These are phyloP conservation scores for Hymenoscyphus repandus DNA, from an alignment of 2,329 filamentous ascomycete genomes.

Conservation along the genomic window DNA sequence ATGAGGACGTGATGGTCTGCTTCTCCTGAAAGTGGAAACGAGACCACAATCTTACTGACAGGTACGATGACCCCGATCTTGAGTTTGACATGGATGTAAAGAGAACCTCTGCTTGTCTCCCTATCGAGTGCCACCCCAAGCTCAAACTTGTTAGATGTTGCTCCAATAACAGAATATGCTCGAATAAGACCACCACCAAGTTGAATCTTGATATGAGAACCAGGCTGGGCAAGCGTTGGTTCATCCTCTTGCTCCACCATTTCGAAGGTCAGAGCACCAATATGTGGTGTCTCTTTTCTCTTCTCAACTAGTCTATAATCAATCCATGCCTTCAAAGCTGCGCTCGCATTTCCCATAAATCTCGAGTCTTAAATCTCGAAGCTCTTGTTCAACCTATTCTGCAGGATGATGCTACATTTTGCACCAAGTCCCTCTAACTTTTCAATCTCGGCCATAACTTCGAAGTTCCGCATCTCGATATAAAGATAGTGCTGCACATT, in stretches of 20 bases:
- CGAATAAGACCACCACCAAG: slow-evolving; percentile 51
- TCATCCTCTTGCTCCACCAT: slow-evolving; percentile 34
- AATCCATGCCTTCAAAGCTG: slow-evolving; percentile 23
- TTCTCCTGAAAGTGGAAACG: slow-evolving; percentile 39
- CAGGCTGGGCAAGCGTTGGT: slow-evolving; percentile 26
- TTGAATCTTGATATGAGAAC: slow-evolving; percentile 51
- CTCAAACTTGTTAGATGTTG: slow-evolving; percentile 45
- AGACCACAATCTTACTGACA: slow-evolving; percentile 45
- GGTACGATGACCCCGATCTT: slow-evolving; percentile 45
- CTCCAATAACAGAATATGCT: slow-evolving; percentile 55
- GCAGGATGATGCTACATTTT: slow-evolving; percentile 9
- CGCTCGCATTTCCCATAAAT: slow-evolving; percentile 6
- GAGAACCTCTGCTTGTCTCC: slow-evolving; percentile 60
- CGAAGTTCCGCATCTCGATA: slow-evolving; percentile 40
- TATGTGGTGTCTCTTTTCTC: slow-evolving; percentile 42
- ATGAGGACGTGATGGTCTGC: slow-evolving; percentile 59
- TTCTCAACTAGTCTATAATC: slow-evolving; percentile 40
- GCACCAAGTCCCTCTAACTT: slow-evolving; percentile 8
- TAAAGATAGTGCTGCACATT: slow-evolving; percentile 59
- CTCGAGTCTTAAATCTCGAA: slow-evolving; percentile 17
- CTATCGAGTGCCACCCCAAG: slow-evolving; percentile 57
- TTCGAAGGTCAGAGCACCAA: slow-evolving; percentile 48
- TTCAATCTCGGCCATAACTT: slow-evolving; percentile 12
- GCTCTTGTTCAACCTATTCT: slow-evolving; percentile 20
- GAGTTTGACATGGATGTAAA: slow-evolving; percentile 47